Evolutionary conservation across 139 green algal species (phyloP), one percentile per base, ranked within the genome.

Genomic region (Coccomyxa sp.): DNA sequence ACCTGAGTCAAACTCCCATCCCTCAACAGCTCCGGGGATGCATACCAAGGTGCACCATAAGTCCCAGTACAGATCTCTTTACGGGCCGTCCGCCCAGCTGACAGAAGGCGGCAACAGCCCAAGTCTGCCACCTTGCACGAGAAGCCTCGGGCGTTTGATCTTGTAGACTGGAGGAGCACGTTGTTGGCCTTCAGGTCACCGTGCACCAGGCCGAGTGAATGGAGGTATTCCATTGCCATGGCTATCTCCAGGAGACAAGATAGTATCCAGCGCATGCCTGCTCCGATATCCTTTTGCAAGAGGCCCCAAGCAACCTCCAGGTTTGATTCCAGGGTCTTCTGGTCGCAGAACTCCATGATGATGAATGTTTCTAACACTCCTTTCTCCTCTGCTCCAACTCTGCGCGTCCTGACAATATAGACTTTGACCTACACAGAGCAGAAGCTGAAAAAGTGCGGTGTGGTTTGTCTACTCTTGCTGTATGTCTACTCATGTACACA

Each of bases 141-240:
- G 81, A 91, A 93, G 68, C 91, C 91, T 16, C 91, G 81, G 0
- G 85, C 69, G 73, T 93, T 88, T 22, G 81, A 80, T 50, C 80
- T 86, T 40, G 70, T 81, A 55, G 80, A 86, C 69, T 88, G 88
- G 6, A 95, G 85, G 86, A 95, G 81, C 76, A 95, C 89, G 73
- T 95, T 95, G 22, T 75, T 73, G 16, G 87, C 79, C 84, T 95
- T 95, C 44, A 95, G 76, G 78, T 95, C 92, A 75, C 89, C 89
- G 79, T 96, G 92, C 55, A 96, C 82, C 38, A 94, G 84, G 50
- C 91, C 91, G 78, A 90, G 89, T 69, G 80, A 74, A 83, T 96
- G 92, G 33, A 95, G 88, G 86, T 96, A 87, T 22, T 82, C 75
- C 55, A 87, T 22, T 31, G 79, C 83, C 0, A 55, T 55, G 0